These are phyloP conservation scores for Cordyceps pruinosa DNA, from an alignment of 2,329 filamentous ascomycete genomes.

Conservation along the genomic window DNA sequence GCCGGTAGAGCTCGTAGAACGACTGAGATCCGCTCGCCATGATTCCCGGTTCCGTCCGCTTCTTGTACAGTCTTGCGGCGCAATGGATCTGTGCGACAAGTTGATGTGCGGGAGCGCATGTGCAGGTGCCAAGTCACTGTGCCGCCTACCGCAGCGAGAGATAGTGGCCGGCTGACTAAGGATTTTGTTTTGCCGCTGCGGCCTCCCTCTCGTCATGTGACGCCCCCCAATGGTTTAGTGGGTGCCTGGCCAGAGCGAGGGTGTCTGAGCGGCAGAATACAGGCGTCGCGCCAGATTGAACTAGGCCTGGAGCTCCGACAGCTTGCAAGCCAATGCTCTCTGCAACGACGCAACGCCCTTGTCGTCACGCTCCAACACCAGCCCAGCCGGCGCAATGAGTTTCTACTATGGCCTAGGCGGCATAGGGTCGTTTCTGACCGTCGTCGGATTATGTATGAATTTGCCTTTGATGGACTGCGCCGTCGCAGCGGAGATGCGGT, in stretches of 20 bases:
- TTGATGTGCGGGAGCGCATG: constrained; percentile 3
- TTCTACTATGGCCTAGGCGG: constrained; percentile 64
- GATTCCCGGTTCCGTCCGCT: constrained; percentile 11
- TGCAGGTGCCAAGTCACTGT: background rate
- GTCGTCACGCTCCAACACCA: constrained; percentile 18
- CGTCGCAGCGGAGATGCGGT: background rate
- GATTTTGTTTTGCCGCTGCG: background rate
- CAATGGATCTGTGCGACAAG: background rate
- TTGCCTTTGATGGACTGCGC: constrained; percentile 12
- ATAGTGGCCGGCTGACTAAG: background rate
- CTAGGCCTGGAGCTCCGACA: constrained; percentile 16
- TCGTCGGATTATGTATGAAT: constrained; percentile 73
- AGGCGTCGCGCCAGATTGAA: constrained; percentile 18
- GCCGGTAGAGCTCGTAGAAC: constrained; percentile 93
- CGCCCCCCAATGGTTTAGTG: constrained; percentile 1
- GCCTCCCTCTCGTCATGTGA: constrained; percentile 13
- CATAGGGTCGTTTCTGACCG: constrained; percentile 58
- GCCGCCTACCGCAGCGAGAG: background rate
- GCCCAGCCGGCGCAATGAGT: constrained; percentile 52
- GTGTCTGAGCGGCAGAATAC: constrained; percentile 9
- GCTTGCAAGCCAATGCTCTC: constrained; percentile 15
- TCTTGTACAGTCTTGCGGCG: background rate
- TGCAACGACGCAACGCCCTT: constrained; percentile 16
- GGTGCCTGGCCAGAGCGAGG: background rate
- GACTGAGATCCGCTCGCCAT: constrained; percentile 49